Evolutionary conservation across 345 rosid genomes (phyloP), one percentile per base, ranked within the genome.

Genomic region (Cardamine occulta): DNA sequence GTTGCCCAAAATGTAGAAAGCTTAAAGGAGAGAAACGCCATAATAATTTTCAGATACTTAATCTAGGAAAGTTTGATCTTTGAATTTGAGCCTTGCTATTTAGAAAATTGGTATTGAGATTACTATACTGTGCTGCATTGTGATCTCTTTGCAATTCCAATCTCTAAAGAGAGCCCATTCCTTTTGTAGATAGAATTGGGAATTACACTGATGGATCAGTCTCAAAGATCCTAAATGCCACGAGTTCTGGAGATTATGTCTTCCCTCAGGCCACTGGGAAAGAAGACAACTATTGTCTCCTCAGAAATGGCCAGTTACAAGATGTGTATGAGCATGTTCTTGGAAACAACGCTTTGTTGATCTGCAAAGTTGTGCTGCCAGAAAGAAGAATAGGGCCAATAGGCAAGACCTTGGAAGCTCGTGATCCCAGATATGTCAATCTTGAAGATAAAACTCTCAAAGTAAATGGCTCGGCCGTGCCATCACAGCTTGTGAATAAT

Each of bases 401-500:
- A 73, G 42, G 12, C 39, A 34, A 76, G 71, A 52, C 80, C 59
- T 75, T 68, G 3, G 85, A 79, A 80, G 31, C 79, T 52, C 39
- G 79, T 66, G 77, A 81, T 64, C 61, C 81, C 2, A 42, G 86
- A 67, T 84, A 85, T 79, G 86, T 85, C 74, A 88, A 90, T 54
- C 77, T 88, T 4, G 89, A 88, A 9, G 91, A 91, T 76, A 72
- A 81, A 54, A 82, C 73, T 19, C 78, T 74, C 78, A 85, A 68
- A 74, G 88, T 82, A 15, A 87, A 86, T 19, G 87, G 77, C 17
- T 52, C 74, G 24, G 74, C 71, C 1, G 48, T 82, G 54, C 78
- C 88, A 13, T 75, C 74, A 18, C 82, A 68, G 81, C 84, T 86
- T 40, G 76, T 70, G 31, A 91, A 88, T 77, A 91, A 89, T 79